Evolutionary conservation across 73 alveolate species (phyloP).

Genomic region (Blepharisma stoltei): DNA sequence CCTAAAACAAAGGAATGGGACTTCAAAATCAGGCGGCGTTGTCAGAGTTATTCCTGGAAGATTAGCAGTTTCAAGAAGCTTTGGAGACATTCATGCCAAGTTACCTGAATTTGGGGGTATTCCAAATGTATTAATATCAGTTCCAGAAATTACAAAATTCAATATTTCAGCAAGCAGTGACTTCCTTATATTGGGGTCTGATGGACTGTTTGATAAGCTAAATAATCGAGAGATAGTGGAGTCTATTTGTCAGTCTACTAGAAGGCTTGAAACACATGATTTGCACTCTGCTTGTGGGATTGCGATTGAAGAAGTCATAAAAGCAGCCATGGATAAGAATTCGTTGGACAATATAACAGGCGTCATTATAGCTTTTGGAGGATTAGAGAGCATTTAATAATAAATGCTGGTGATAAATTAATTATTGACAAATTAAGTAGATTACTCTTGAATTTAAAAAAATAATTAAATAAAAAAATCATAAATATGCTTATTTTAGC

Average conservation of each 20-base stretch:
- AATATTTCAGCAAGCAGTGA: constrained; percentile 70
- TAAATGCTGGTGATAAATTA: background rate
- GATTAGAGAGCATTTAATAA: constrained; percentile 2
- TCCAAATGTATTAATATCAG: constrained; percentile 83
- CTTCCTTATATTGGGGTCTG: constrained; percentile 64
- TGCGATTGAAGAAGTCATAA: constrained; percentile 85
- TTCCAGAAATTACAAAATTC: constrained; percentile 86
- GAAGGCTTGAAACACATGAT: background rate
- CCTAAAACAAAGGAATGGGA: background rate
- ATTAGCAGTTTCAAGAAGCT: constrained; percentile 87
- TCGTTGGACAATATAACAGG: constrained; percentile 95
- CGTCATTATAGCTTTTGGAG: constrained; percentile 78
- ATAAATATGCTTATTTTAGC: no score
- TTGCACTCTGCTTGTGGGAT: background rate
- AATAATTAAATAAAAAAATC: no score
- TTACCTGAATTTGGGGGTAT: constrained; percentile 88
- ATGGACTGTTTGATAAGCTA: constrained; percentile 95
- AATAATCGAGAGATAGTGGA: constrained; percentile 86
- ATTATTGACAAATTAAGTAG: no score
- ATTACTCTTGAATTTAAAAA: no score
- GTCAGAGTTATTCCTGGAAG: constrained; percentile 90
- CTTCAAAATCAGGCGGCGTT: constrained; percentile 60
- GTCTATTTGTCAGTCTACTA: constrained; percentile 58
- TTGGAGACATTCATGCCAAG: constrained; percentile 97
- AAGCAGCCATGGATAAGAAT: constrained; percentile 80